phyloP scores from a whole-genome alignment of 768 basidiomycete genomes.

The Lyophyllum decastes region DNA sequence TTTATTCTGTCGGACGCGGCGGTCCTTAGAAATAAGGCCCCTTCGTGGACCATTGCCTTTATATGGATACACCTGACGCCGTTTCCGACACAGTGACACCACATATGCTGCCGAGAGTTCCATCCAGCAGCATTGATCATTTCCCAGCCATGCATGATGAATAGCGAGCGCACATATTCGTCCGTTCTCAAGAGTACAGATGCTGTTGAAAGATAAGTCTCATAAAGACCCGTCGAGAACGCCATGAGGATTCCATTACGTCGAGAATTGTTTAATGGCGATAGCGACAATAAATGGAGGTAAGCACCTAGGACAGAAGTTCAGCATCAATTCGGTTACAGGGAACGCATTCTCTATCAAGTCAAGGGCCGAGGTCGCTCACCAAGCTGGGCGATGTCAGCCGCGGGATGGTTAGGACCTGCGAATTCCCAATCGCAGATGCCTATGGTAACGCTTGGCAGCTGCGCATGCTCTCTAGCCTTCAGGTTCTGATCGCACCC shows the following conservation, averaged over 20 bases:
- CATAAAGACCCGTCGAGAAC: slow-evolving; percentile 2
- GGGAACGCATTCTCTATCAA: neutral
- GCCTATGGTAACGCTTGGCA: neutral
- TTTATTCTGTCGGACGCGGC: neutral
- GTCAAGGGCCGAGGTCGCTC: neutral
- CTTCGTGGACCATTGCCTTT: neutral
- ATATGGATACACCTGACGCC: slow-evolving; percentile 2
- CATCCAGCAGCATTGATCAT: slow-evolving; percentile 8
- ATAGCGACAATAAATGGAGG: slow-evolving; percentile 4
- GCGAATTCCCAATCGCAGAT: slow-evolving; percentile 13
- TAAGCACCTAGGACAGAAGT: slow-evolving; percentile 1
- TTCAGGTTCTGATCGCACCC: neutral
- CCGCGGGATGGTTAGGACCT: slow-evolving; percentile 8
- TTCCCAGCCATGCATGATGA: slow-evolving; percentile 8
- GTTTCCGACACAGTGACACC: neutral
- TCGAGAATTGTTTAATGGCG: neutral
- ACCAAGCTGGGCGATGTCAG: slow-evolving; percentile 16
- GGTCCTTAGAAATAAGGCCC: neutral
- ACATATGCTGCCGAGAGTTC: slow-evolving; percentile 6
- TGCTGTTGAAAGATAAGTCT: neutral
- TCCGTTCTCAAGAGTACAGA: neutral
- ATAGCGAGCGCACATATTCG: neutral
- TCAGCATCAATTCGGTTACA: neutral
- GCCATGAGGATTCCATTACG: neutral
- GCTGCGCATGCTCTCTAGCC: neutral